Conservation (phyloP, 192 early-diverging fungal species). For the Haplosporangium gracile region DNA sequence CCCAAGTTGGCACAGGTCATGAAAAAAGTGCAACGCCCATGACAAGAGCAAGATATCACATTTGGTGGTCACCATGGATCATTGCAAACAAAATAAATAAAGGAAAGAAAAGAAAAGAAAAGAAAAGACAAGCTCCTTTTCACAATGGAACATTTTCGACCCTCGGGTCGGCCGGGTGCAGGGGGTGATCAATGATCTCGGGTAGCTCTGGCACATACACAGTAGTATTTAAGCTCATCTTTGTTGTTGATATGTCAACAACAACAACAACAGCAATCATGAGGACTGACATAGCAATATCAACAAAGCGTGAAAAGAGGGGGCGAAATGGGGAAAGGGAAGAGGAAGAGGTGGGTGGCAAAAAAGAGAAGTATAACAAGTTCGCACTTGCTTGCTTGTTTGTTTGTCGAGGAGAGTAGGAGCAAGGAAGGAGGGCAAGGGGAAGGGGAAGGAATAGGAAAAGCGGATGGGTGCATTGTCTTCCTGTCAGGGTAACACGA, state of each 20-base stretch:
- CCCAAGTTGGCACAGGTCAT: no score
- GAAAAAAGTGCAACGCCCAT: no score
- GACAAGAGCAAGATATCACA: no score
- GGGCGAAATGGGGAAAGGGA: background rate
- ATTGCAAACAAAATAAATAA: no score
- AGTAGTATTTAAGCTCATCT: background rate
- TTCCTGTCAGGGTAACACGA: no score
- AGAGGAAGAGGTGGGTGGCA: background rate
- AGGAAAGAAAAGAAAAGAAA: no score
- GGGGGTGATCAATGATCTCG: background rate
- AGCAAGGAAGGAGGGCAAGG: no score
- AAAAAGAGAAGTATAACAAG: background rate
- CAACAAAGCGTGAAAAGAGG: background rate
- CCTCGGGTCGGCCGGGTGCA: slow-evolving; percentile 5
- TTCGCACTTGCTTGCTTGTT: no score
- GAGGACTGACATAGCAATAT: background rate
- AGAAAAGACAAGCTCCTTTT: background rate
- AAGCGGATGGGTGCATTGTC: background rate
- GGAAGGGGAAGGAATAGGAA: background rate
- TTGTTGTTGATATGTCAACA: background rate
- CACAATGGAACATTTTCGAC: background rate
- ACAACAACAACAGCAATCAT: background rate
- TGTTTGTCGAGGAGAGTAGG: no score
- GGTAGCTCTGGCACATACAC: background rate
- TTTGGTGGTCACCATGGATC: no score